A percentile compares a stretch with the other conserved stretches of the same genome.
phyloP scores from a whole-genome alignment of 225 moss, liverwort and hornwort species.

The Physcomitrellopsis africana region DNA sequence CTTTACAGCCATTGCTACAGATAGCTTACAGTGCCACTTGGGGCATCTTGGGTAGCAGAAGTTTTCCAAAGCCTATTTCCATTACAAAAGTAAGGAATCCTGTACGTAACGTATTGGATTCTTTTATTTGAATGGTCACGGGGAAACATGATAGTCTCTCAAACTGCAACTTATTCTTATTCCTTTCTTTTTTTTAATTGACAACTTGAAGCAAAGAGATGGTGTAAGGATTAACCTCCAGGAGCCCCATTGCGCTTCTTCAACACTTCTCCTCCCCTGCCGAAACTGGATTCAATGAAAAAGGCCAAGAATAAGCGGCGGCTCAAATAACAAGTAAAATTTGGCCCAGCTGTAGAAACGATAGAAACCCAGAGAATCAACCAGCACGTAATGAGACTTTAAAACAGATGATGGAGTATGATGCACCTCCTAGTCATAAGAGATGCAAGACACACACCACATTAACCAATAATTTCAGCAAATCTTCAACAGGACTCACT shows the following conservation, averaged over 20 bases:
- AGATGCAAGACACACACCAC: not conserved
- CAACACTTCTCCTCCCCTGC: slow-evolving; percentile 14
- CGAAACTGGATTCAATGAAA: slow-evolving; percentile 18
- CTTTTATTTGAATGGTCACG: not conserved
- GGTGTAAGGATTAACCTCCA: slow-evolving; percentile 35
- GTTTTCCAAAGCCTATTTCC: slow-evolving; percentile 15
- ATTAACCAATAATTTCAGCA: not conserved
- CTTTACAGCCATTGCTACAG: not conserved
- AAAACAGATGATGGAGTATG: slow-evolving; percentile 9
- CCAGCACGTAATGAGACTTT: slow-evolving; percentile 16
- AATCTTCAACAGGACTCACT: not conserved
- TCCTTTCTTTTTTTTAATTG: not conserved
- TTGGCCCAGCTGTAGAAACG: not conserved
- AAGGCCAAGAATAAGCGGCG: not conserved
- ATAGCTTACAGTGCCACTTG: not conserved
- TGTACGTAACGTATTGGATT: slow-evolving; percentile 1
- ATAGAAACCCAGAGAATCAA: not conserved
- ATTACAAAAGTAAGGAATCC: slow-evolving; percentile 1
- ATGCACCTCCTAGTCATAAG: not conserved
- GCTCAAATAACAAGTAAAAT: slow-evolving; percentile 17
- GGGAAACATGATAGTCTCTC: slow-evolving; percentile 1
- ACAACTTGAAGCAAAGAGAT: not conserved
- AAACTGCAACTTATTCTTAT: not conserved
- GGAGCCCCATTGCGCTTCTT: slow-evolving; percentile 46
- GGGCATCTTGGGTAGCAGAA: slow-evolving; percentile 14